phyloP scores from a whole-genome alignment of 2,329 filamentous ascomycete genomes.

The Pleomassaria siparia region DNA sequence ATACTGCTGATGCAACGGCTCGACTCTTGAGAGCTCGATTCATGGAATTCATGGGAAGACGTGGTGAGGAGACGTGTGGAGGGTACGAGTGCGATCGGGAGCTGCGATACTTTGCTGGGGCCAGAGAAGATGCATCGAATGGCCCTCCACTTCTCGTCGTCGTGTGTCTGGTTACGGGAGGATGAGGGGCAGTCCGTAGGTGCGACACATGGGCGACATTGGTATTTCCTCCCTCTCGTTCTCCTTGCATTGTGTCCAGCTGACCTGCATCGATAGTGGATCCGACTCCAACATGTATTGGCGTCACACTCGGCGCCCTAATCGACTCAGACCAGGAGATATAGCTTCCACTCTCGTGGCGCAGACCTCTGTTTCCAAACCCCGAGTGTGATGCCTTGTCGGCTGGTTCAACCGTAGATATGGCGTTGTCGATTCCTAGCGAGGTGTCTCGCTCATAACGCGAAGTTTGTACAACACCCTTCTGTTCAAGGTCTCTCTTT shows the following conservation, averaged over 20 bases:
- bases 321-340: slow-evolving; percentile 49
- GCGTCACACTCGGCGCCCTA: slow-evolving; percentile 19
- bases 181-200: slow-evolving; percentile 11
- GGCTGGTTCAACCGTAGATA: slow-evolving; percentile 36
- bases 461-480: slow-evolving; percentile 6
- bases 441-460: slow-evolving; percentile 14
- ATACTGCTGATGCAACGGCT: slow-evolving; percentile 8
- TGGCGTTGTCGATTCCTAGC: slow-evolving; percentile 16
- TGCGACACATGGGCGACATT: slow-evolving; percentile 6
- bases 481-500: slow-evolving; percentile 6
- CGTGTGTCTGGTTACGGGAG: slow-evolving; percentile 8
- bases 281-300: slow-evolving; percentile 9
- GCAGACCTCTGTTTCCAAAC: slow-evolving; percentile 39
- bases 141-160: slow-evolving; percentile 11
- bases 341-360: slow-evolving; percentile 36
- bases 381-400: slow-evolving; percentile 39
- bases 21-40: slow-evolving; percentile 10
- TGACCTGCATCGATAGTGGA: slow-evolving; percentile 14
- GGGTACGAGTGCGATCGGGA: slow-evolving; percentile 29
- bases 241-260: slow-evolving; percentile 7
- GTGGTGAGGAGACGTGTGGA: slow-evolving; percentile 22
- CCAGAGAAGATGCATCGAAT: slow-evolving; percentile 22
- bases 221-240: slow-evolving; percentile 1
- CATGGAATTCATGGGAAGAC: slow-evolving; percentile 14
- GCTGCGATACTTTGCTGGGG: slow-evolving; percentile 13